phyloP scores from a whole-genome alignment of 225 moss, liverwort and hornwort species.

The Sphagnum contortum region DNA sequence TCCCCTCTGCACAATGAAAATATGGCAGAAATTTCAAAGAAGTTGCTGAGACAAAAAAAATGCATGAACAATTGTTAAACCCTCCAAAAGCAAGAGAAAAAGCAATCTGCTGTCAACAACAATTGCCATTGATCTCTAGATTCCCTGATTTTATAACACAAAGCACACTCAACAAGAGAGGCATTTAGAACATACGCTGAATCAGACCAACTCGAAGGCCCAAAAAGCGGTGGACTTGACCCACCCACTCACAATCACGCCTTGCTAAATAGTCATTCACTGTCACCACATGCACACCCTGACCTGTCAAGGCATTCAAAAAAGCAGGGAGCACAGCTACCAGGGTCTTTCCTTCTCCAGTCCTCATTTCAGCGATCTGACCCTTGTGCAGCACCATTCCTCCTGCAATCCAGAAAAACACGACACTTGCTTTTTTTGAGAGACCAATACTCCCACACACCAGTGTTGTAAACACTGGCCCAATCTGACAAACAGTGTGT shows the following conservation, averaged over 20 bases:
- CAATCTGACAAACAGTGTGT: too few relatives aligned
- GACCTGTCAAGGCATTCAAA: conserved; percentile 66
- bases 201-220: conserved; percentile 93
- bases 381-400: conserved; percentile 91
- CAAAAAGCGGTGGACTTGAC: conserved; percentile 90
- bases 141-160: too few relatives aligned
- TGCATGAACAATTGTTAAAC: too few relatives aligned
- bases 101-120: too few relatives aligned
- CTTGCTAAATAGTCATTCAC: conserved; percentile 95
- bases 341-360: conserved; percentile 95
- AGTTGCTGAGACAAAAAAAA: too few relatives aligned
- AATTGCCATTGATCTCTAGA: too few relatives aligned
- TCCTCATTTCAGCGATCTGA: conserved; percentile 95
- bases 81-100: too few relatives aligned
- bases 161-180: neutral
- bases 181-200: conserved; percentile 51
- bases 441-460: too few relatives aligned
- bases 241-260: conserved; percentile 99
- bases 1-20: conserved; percentile 62
- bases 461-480: neutral
- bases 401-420: conserved; percentile 26
- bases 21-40: too few relatives aligned
- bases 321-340: conserved; percentile 95
- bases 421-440: too few relatives aligned
- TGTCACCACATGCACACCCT: conserved; percentile 94